phyloP scores from a whole-genome alignment of 2,329 filamentous ascomycete species.

The Sporothrix inflata region DNA sequence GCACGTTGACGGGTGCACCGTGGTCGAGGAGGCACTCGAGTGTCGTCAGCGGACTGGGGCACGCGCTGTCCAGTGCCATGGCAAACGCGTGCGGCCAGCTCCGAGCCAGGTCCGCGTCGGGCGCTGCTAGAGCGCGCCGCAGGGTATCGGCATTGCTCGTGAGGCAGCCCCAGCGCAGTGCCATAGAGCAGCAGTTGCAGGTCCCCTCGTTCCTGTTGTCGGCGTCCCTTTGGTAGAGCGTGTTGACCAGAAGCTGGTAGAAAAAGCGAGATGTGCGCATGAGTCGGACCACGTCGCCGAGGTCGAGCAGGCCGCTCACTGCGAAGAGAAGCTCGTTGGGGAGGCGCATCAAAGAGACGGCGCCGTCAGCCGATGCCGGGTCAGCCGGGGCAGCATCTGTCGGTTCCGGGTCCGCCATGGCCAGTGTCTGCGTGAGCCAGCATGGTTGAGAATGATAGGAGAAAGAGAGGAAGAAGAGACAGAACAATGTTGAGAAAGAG shows the following conservation, averaged over 20 bases:
- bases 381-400: neutral
- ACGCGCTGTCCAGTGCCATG: conserved; percentile 17
- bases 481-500: neutral
- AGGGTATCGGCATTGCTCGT: conserved; percentile 23
- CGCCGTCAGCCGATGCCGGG: neutral
- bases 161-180: conserved; percentile 19
- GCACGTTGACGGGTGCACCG: neutral
- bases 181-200: neutral
- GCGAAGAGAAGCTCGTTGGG: conserved; percentile 25
- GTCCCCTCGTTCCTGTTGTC: neutral
- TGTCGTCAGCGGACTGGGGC: neutral
- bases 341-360: conserved; percentile 2
- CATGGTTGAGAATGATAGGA: neutral
- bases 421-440: neutral
- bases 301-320: conserved; percentile 23
- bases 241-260: conserved; percentile 8
- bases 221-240: conserved; percentile 25
- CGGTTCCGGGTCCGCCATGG: conserved; percentile 16
- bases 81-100: neutral
- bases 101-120: neutral
- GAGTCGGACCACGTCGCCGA: neutral
- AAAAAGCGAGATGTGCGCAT: conserved; percentile 15
- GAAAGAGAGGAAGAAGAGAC: neutral
- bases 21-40: conserved; percentile 18
- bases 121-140: neutral